Base-by-base conservation (phyloP, 2,329 filamentous ascomycete genomes). In the Acephala macrosclerotiorum region DNA sequence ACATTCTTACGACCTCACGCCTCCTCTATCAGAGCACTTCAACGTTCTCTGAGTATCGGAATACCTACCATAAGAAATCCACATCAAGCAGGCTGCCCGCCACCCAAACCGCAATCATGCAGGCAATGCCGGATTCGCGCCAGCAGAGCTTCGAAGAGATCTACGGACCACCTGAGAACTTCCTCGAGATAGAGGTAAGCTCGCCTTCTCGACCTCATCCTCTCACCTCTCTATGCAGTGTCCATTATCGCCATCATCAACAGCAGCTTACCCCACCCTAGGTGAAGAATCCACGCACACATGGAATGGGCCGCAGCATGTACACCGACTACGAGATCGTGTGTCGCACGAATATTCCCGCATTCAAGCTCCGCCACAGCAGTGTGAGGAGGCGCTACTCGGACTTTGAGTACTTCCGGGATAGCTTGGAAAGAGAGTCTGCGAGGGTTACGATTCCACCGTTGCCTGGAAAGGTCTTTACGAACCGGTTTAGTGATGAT, bases 241-340 rank as follows among this genome's bases (percentile, higher is more conserved):
- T 53, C 45, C 56, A 51, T 20, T 59, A 8, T 26, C 42, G 55
- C 49, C 29, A 62, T 64, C 25, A 47, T 20, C 26, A 59, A 56
- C 38, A 59, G 25, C 56, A 25, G 57, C 67, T 71, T 63, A 72
- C 63, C 47, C 58, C 58, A 36, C 55, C 47, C 49, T 60, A 97
- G 94, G 93, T 98, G 74, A 91, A 91, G 78, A 96, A 96, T 79
- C 96, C 96, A 38, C 91, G 94, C 81, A 97, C 94, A 33, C 93
- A 97, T 80, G 96, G 96, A 78, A 94, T 96, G 76, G 95, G 94
- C 70, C 92, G 96, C 73, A 88, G 89, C 82, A 97, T 97, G 94
- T 98, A 98, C 84, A 99, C 96, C 62, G 96, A 96, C 81, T 99
- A 98, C 85, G 94, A 98, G 81, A 97, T 99, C 77, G 87, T 97